Evolutionary conservation across 2,329 filamentous ascomycete genomes (phyloP).

Genomic region (Aureobasidium sp.): DNA sequence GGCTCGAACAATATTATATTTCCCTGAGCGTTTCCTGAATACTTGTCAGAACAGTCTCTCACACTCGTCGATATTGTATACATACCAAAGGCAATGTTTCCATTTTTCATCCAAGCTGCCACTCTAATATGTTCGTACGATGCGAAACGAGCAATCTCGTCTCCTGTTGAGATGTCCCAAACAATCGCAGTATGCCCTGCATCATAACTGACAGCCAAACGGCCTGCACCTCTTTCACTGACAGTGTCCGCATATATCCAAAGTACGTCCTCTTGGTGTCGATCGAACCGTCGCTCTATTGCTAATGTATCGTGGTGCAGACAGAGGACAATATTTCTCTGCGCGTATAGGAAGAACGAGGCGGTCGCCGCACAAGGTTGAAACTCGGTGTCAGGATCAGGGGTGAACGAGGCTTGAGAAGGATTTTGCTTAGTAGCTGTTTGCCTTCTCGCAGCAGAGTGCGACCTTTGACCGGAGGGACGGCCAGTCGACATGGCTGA

Average conservation of each 20-base stretch:
- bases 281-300: constrained; percentile 77
- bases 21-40: constrained; percentile 77
- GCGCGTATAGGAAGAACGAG: constrained; percentile 80
- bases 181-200: constrained; percentile 85
- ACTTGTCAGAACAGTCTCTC: constrained; percentile 1
- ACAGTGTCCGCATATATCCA: constrained; percentile 85
- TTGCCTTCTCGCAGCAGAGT: constrained; percentile 29
- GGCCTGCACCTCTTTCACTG: constrained; percentile 76
- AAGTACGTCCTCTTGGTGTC: constrained; percentile 75
- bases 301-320: constrained; percentile 88
- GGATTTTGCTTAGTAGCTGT: constrained; percentile 27
- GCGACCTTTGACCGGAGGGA: constrained; percentile 34
- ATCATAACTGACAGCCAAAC: constrained; percentile 90
- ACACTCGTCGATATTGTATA: not conserved
- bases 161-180: constrained; percentile 90
- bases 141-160: constrained; percentile 84
- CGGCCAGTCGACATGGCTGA: constrained; percentile 39
- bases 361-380: constrained; percentile 87
- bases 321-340: constrained; percentile 75
- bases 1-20: constrained; percentile 94
- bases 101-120: constrained; percentile 93
- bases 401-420: constrained; percentile 39
- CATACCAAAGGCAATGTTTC: constrained; percentile 90
- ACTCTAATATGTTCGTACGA: constrained; percentile 82
- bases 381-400: constrained; percentile 51